Percentiles rank a stretch among this genome's conserved stretches.
Evolutionary conservation across 1,284 basidiomycete genomes (phyloP).

Genomic region (Apiotrichum domesticum): DNA sequence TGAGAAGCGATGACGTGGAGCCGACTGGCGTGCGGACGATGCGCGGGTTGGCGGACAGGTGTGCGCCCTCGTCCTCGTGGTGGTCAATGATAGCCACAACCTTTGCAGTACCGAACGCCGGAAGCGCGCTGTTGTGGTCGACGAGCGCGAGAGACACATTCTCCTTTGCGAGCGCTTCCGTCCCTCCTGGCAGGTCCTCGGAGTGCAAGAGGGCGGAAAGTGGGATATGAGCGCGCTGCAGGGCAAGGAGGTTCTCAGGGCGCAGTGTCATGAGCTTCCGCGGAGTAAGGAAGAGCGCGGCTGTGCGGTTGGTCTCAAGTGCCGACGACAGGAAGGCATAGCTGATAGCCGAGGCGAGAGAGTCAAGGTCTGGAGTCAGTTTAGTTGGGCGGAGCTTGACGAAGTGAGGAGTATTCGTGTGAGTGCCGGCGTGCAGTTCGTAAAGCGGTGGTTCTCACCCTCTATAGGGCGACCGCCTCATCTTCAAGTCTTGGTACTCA

Average conservation of each 20-base stretch:
- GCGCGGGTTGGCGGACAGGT: constrained; percentile 60
- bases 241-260: constrained; percentile 76
- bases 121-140: constrained; percentile 76
- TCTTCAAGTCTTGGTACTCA: constrained; percentile 40
- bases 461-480: no score
- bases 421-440: no score
- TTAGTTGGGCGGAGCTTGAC: not conserved
- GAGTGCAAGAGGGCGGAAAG: constrained; percentile 51
- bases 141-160: constrained; percentile 71
- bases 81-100: constrained; percentile 87
- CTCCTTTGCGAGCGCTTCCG: constrained; percentile 47
- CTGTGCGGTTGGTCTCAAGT: constrained; percentile 52
- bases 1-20: constrained; percentile 72
- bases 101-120: constrained; percentile 49
- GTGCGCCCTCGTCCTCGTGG: constrained; percentile 73
- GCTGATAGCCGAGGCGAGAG: constrained; percentile 71
- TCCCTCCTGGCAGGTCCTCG: constrained; percentile 40
- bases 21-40: constrained; percentile 59
- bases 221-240: constrained; percentile 59
- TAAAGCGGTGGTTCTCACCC: no score
- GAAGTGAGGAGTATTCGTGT: no score
- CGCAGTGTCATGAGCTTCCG: constrained; percentile 68
- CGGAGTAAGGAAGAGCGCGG: constrained; percentile 69
- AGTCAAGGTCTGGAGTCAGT: constrained; percentile 67
- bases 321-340: constrained; percentile 65